Evolutionary conservation across 192 early-diverging fungal genomes (phyloP), one percentile per base, ranked within the genome.

Genomic region (Diversispora eburnea): DNA sequence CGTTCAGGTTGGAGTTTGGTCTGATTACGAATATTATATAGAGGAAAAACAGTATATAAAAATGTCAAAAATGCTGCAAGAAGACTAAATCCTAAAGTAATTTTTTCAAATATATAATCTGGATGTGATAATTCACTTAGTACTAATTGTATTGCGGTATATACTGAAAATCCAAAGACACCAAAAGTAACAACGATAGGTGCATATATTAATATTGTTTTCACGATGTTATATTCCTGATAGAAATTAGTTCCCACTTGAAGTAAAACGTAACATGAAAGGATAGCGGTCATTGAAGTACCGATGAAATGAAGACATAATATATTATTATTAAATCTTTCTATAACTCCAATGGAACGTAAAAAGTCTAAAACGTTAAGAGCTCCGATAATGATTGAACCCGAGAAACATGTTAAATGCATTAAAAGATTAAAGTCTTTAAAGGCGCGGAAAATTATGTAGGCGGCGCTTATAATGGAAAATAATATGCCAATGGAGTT

Each of bases 201-300:
- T 3, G 67, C 51, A 17, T 52, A 68, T 47, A 68, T 52, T 52
- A 54, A 22, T 25, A 49, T 6, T 1, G 22, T 68, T 49, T 41
- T 68, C 8, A 68, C 13, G 4, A 68, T 39, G 3, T 19, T n/a
- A 52, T 68, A 68, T 13, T 48, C 10, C 52, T 54, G 46, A 51
- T 68, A 68, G 22, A 68, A 68, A 68, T 68, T 68, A 3, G 47
- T 68, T 8, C 67, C 67, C 49, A 68, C 47, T 12, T 68, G 67
- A 52, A 68, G 22, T 17, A 68, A 3, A 49, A 68, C 5, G 52
- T 68, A 68, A 25, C 67, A 68, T 25, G 49, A 33, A 4, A 68
- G 47, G 6, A 68, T 68, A 42, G 41, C 33, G 15, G 61, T 63
- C 43, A 63, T 17, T 15, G 61, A 63, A 15, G 61, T 33, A 33